Base-by-base conservation (phyloP, 345 rosid species). In the Iberis pinnata region DNA sequence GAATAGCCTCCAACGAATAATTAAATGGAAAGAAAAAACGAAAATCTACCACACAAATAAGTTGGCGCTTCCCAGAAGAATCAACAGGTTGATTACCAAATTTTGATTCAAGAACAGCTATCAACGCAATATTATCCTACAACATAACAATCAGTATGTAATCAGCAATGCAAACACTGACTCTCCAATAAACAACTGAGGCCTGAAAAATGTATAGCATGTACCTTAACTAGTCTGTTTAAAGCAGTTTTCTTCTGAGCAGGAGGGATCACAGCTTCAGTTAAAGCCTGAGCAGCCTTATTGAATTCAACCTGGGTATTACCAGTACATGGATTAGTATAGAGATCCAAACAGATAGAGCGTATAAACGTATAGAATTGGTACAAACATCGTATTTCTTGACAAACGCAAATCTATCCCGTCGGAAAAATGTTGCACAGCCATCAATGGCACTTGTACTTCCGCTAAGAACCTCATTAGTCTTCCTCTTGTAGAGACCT, bases 231-330 rank as follows among this genome's bases (percentile, higher is more conserved):
- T 69, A 93, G 70, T 58, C 97, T 79, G 70, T 65, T 79, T 61
- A 93, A 74, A 74, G 97, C 95, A 79, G 70, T 53, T 78, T 80
- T 93, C 76, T 81, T 86, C 76, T 93, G 95, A 11, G 83, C 70
- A 64, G 69, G 73, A 67, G 89, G 92, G 56, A 88, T 75, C 42
- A 83, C 45, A 48, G 88, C 95, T 36, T 93, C 99, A 18, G 96
- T 88, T 78, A 93, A 78, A 44, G 99, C 88, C 71, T 93, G 99
- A 27, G 99, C 97, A 72, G 99, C 99, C 70, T 88, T 93, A 56
- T 93, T 93, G 72, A 93, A 93, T 49, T 93, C 99, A 74, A 93
- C 99, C 99, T 93, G 76, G 56, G n/a, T n/a, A 72, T 7, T 47
- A 39, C 56, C 51, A 19, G 48, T 46, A 52, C 33, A 38, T 9